Percentiles rank a stretch among this genome's conserved stretches.
Evolutionary conservation across 106 monocot genomes (phyloP).

Genomic region (Chionographis japonica): DNA sequence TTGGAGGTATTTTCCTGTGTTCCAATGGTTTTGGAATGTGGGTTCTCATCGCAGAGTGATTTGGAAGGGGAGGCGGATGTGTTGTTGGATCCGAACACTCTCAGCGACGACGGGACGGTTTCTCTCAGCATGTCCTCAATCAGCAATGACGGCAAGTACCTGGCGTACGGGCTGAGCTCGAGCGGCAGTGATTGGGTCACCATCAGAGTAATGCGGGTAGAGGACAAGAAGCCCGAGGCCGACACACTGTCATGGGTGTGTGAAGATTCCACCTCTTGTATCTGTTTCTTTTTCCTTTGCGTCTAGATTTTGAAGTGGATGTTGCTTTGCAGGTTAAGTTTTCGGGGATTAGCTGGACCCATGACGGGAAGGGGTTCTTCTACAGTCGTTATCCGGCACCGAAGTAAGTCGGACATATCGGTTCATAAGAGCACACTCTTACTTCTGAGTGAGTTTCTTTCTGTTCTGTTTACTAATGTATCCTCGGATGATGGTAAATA

Average conservation of each 20-base stretch:
- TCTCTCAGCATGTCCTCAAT: conserved; percentile 40
- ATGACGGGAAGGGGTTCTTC: conserved; percentile 93
- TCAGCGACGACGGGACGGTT: conserved; percentile 81
- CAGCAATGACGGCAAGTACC: conserved; percentile 62
- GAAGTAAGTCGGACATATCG: conserved; percentile 36
- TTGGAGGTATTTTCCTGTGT: too few species aligned
- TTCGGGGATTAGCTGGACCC: conserved; percentile 81
- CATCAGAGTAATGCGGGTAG: conserved; percentile 73
- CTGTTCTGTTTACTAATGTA: not conserved
- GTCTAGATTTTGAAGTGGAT: not conserved
- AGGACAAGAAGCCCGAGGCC: conserved; percentile 41
- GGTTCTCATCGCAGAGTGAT: conserved; percentile 28
- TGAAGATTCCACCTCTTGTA: not conserved
- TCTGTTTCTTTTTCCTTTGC: not conserved
- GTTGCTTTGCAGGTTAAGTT: conserved; percentile 70
- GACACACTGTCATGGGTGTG: conserved; percentile 86
- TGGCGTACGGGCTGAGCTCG: conserved; percentile 79
- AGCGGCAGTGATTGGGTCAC: conserved; percentile 96
- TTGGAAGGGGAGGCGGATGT: conserved; percentile 61
- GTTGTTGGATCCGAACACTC: conserved; percentile 71
- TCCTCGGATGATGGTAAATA: conserved; percentile 2
- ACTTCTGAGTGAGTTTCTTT: not conserved
- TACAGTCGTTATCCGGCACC: conserved; percentile 85
- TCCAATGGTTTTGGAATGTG: too few species aligned
- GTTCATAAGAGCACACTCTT: not conserved